phyloP scores from a whole-genome alignment of 2,329 filamentous ascomycete species.

The Trichophyton mentagrophytes region DNA sequence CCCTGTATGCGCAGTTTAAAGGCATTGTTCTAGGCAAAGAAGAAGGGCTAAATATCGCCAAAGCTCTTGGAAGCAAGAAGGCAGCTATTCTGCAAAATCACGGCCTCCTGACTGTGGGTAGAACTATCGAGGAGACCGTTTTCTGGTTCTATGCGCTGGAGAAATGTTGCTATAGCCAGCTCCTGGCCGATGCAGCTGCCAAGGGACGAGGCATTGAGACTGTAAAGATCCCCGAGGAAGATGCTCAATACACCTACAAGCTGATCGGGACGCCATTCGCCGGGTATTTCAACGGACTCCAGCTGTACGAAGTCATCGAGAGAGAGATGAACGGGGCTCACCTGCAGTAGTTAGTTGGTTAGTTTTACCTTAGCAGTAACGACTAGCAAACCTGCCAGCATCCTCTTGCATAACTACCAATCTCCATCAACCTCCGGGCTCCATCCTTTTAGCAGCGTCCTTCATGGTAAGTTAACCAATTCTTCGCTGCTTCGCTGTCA shows the following conservation, averaged over 20 bases:
- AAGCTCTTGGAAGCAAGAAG: conserved; percentile 37
- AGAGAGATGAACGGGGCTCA: conserved; percentile 47
- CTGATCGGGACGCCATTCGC: conserved; percentile 48
- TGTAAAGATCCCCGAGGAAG: conserved; percentile 54
- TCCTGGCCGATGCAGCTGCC: conserved; percentile 41
- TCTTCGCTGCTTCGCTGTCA: too few relatives aligned
- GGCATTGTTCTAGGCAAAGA: conserved; percentile 41
- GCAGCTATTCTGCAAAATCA: conserved; percentile 44
- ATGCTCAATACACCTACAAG: conserved; percentile 56
- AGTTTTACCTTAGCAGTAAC: not conserved
- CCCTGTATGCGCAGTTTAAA: conserved; percentile 41
- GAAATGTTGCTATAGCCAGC: conserved; percentile 42
- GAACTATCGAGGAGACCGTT: conserved; percentile 39
- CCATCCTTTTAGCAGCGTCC: too few relatives aligned
- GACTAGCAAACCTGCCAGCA: not conserved
- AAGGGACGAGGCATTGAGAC: conserved; percentile 49
- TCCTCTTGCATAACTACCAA: too few relatives aligned
- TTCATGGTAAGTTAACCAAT: too few relatives aligned
- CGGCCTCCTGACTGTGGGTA: conserved; percentile 39
- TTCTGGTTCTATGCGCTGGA: conserved; percentile 44
- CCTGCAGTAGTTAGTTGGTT: conserved; percentile 27
- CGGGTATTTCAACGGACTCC: conserved; percentile 60
- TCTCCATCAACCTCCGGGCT: too few relatives aligned
- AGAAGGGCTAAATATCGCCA: conserved; percentile 42
- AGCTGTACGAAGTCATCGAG: conserved; percentile 57